These are phyloP conservation scores for Metrosideros polymorpha DNA, from an alignment of 441 rosid species.

Conservation along the genomic window DNA sequence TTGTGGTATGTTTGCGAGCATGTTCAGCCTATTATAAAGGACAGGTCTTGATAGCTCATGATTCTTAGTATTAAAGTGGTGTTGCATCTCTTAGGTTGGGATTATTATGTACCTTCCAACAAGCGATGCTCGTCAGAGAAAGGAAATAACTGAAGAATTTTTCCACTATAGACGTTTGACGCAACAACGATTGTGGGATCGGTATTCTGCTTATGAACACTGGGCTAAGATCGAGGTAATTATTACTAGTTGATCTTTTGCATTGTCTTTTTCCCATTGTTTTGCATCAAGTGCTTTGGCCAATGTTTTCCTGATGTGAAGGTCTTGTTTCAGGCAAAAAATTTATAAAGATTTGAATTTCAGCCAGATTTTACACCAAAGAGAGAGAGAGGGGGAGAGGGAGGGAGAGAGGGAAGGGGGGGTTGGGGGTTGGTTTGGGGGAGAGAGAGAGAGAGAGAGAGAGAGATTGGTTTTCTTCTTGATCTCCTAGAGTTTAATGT, in stretches of 20 bases:
- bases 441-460: background rate
- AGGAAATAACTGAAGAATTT: constrained; percentile 88
- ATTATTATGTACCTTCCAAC: constrained; percentile 97
- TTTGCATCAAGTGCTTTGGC: background rate
- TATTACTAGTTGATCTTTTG: constrained; percentile 1
- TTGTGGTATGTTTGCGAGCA: background rate
- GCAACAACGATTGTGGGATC: constrained; percentile 63
- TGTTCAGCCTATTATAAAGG: background rate
- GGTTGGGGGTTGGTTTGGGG: too few relatives aligned
- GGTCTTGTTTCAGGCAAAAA: background rate
- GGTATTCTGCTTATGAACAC: constrained; percentile 77
- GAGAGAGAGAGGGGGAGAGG: too few relatives aligned
- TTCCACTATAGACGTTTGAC: constrained; percentile 76
- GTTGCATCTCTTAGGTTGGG: constrained; percentile 50
- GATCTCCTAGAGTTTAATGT: background rate
- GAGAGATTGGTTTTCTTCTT: background rate
- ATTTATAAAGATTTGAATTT: background rate
- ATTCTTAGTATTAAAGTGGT: background rate
- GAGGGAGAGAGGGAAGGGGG: too few relatives aligned
- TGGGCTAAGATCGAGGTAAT: constrained; percentile 98
- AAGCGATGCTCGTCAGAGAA: constrained; percentile 78
- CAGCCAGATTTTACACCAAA: background rate
- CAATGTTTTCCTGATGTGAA: background rate
- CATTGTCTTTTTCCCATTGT: background rate
- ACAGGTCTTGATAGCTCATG: background rate